Base-by-base conservation (phyloP, 2,329 filamentous ascomycete genomes). In the Ophiostoma quercus region DNA sequence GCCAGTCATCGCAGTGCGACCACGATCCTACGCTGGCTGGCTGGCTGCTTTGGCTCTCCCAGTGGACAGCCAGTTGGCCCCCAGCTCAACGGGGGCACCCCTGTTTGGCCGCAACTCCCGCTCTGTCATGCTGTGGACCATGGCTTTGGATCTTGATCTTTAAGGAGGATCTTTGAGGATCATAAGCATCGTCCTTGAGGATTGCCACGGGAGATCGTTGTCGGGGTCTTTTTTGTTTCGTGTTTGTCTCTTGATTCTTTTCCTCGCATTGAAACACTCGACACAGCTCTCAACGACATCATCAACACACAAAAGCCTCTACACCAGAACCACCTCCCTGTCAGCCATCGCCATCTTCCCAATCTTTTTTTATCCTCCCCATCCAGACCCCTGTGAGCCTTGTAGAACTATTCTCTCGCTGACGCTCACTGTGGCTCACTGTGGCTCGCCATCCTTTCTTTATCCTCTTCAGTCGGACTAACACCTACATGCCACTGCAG, bases 321-420 rank as follows among this genome's bases (percentile, higher is more conserved):
- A 22, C 47, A 8, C 47, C 19, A 54, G 19, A 54, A 54, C 19
- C 19, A 54, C 47, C 47, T 54, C 47, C 47, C 47, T 54, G 47
- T 54, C 47, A 54, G 47, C 47, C 47, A 54, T 43, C 11, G 34
- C 34, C 34, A 34, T 34, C 16, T 43, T 16, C 41, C 19, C 3
- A 39, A 37, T 43, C 39, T 60, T 60, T 60, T 60, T 60, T 60
- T 60, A 60, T 60, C 54, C 22, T 60, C 54, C 22, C 54, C 67
- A 22, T 68, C 22, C 41, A 66, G 43, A 29, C 43, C 69, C 43
- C 66, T 37, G 43, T 70, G 66, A 70, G 69, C 69, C 69, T 70
- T 51, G 69, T 62, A 54, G 66, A 34, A 25, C 69, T 70, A 57
- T 70, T 67, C 51, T 63, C 29, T 19, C 43, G 66, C 65, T 67